phyloP scores from a whole-genome alignment of 2,329 filamentous ascomycete species.

The Neocucurbitaria cava region DNA sequence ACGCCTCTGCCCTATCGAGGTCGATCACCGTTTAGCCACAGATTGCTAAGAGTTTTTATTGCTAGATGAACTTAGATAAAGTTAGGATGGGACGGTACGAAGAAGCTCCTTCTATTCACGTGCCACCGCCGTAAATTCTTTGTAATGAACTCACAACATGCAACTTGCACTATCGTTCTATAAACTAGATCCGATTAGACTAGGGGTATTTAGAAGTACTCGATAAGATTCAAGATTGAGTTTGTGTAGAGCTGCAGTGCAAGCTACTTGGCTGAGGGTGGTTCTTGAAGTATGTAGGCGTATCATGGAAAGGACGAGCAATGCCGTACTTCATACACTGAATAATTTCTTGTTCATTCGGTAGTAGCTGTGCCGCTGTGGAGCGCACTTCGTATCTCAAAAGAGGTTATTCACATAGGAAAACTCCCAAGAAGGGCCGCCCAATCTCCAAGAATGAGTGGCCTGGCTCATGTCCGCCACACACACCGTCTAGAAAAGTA shows the following conservation, averaged over 20 bases:
- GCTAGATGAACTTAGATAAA: neutral
- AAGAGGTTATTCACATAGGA: conserved; percentile 13
- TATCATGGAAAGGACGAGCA: too few species aligned
- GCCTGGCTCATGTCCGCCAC: conserved; percentile 7
- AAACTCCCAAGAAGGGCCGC: neutral
- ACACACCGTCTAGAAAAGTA: conserved; percentile 18
- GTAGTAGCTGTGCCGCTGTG: neutral
- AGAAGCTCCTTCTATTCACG: too few species aligned
- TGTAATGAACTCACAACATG: too few species aligned
- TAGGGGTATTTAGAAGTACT: too few species aligned
- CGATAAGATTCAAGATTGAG: too few species aligned
- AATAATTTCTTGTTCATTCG: conserved; percentile 5
- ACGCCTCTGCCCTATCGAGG: conserved; percentile 12
- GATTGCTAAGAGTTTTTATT: neutral
- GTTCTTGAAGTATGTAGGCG: too few species aligned
- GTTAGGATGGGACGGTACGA: neutral
- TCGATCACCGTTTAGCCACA: conserved; percentile 2
- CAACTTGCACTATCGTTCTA: too few species aligned
- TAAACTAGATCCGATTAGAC: too few species aligned
- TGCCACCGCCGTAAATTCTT: too few species aligned
- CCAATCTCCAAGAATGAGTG: conserved; percentile 6
- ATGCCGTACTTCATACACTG: neutral
- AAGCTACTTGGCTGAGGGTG: too few species aligned
- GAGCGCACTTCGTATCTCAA: conserved; percentile 6
- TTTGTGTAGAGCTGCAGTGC: too few species aligned